Evolutionary conservation across 1,139 yeast species (phyloP).

Genomic region (Zygoascus hellenicus): DNA sequence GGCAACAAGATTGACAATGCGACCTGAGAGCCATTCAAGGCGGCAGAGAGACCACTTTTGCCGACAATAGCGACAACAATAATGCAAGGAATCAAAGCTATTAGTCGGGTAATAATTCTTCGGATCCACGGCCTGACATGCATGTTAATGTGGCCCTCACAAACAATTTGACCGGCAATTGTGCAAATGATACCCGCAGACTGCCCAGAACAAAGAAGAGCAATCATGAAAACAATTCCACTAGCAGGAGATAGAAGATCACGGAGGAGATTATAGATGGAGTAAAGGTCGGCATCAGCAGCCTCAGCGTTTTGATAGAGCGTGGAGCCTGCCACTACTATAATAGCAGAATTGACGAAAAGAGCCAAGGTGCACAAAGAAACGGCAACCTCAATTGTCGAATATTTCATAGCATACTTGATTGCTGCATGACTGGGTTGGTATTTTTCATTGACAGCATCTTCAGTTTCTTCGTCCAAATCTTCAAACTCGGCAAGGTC

Average conservation of each 20-base stretch:
- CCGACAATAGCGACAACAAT: slow-evolving; percentile 54
- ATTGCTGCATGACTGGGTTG: slow-evolving; percentile 63
- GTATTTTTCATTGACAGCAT: slow-evolving; percentile 42
- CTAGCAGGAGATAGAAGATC: slow-evolving; percentile 60
- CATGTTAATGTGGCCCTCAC: slow-evolving; percentile 81
- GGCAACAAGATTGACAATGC: slow-evolving; percentile 68
- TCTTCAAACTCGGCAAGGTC: slow-evolving; percentile 36
- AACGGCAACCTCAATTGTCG: slow-evolving; percentile 58
- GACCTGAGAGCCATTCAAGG: slow-evolving; percentile 72
- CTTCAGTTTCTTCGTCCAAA: slow-evolving; percentile 26
- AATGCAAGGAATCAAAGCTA: slow-evolving; percentile 70
- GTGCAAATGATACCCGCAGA: slow-evolving; percentile 85
- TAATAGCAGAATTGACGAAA: slow-evolving; percentile 72
- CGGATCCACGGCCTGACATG: slow-evolving; percentile 70
- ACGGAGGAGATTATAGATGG: slow-evolving; percentile 57
- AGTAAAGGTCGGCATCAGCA: slow-evolving; percentile 64
- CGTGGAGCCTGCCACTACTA: slow-evolving; percentile 71
- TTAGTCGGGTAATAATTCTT: slow-evolving; percentile 60
- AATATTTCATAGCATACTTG: slow-evolving; percentile 57
- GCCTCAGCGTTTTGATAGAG: slow-evolving; percentile 57
- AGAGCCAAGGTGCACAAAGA: slow-evolving; percentile 69
- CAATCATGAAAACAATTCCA: slow-evolving; percentile 72
- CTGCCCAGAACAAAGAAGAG: slow-evolving; percentile 69
- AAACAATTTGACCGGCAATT: slow-evolving; percentile 78
- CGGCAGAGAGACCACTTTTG: slow-evolving; percentile 53